Evolutionary conservation across 2,329 filamentous ascomycete genomes (phyloP).

Genomic region (Grosmannia huntii): DNA sequence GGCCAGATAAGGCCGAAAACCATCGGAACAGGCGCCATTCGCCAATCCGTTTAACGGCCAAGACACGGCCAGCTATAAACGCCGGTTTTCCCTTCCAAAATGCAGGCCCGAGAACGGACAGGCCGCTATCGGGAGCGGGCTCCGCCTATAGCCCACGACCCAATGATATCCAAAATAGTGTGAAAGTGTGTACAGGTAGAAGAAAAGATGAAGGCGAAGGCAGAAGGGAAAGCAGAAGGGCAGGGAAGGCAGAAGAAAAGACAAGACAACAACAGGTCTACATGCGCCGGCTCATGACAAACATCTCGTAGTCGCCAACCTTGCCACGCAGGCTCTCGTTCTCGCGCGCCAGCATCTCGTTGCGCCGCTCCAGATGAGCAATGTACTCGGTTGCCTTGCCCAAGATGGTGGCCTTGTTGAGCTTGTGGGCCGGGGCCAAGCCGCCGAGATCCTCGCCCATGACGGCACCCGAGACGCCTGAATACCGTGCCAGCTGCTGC

Average conservation of each 20-base stretch:
- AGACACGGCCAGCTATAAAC: neutral
- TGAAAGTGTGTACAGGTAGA: neutral
- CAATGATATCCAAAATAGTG: neutral
- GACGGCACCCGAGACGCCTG: slow-evolving; percentile 21
- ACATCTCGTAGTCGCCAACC: slow-evolving; percentile 20
- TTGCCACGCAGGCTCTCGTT: slow-evolving; percentile 28
- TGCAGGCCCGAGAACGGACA: neutral
- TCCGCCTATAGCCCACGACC: neutral
- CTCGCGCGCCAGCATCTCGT: slow-evolving; percentile 28
- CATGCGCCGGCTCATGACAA: slow-evolving; percentile 16
- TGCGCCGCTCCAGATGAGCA: slow-evolving; percentile 19
- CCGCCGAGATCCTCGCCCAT: slow-evolving; percentile 27
- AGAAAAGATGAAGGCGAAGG: neutral
- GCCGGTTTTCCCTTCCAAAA: neutral
- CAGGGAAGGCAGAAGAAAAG: neutral
- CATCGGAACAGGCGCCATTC: neutral
- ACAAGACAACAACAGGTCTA: slow-evolving; percentile 2
- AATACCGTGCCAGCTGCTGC: slow-evolving; percentile 15
- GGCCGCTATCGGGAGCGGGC: neutral
- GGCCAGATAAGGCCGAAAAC: neutral
- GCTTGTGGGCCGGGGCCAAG: slow-evolving; percentile 24
- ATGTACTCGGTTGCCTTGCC: slow-evolving; percentile 27
- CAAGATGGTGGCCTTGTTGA: slow-evolving; percentile 31
- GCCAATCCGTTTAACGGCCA: neutral
- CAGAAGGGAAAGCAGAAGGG: neutral